Percentiles rank a stretch among this genome's conserved stretches.
Conservation (phyloP, 225 moss, liverwort and hornwort genomes). For the Marchantia polymorpha region DNA sequence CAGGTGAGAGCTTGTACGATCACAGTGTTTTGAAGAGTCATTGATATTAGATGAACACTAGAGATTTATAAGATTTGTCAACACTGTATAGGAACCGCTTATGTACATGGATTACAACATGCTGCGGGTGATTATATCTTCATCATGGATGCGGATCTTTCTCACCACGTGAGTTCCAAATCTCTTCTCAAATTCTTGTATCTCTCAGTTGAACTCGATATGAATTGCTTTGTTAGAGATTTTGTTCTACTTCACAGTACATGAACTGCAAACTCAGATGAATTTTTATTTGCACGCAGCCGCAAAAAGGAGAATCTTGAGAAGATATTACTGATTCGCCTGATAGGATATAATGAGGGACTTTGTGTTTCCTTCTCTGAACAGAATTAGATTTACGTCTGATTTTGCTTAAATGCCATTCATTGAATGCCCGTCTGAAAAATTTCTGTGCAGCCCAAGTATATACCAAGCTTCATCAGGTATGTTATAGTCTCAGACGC, state of each 20-base stretch:
- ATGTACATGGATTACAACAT: constrained; percentile 74
- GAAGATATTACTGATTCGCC: too few species aligned
- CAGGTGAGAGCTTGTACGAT: background rate
- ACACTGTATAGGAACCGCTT: constrained; percentile 69
- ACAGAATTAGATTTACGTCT: too few species aligned
- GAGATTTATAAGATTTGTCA: background rate
- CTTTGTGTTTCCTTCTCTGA: background rate
- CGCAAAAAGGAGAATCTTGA: too few species aligned
- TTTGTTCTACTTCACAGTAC: too few species aligned
- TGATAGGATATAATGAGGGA: background rate
- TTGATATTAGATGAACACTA: too few species aligned
- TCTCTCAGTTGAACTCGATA: background rate
- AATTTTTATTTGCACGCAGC: too few species aligned
- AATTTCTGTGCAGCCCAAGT: constrained; percentile 73
- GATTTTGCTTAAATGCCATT: too few species aligned
- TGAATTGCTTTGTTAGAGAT: too few species aligned
- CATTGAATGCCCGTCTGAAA: background rate
- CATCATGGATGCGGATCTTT: constrained; percentile 89
- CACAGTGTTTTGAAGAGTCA: background rate
- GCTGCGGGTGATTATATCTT: constrained; percentile 83
- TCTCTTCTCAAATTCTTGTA: background rate
- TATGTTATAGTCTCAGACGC: constrained; percentile 3
- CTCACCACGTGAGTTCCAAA: constrained; percentile 65
- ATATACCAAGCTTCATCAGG: constrained; percentile 78
- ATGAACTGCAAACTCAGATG: too few species aligned